phyloP scores from a whole-genome alignment of 2,329 filamentous ascomycete genomes.

The Mycogone perniciosa region DNA sequence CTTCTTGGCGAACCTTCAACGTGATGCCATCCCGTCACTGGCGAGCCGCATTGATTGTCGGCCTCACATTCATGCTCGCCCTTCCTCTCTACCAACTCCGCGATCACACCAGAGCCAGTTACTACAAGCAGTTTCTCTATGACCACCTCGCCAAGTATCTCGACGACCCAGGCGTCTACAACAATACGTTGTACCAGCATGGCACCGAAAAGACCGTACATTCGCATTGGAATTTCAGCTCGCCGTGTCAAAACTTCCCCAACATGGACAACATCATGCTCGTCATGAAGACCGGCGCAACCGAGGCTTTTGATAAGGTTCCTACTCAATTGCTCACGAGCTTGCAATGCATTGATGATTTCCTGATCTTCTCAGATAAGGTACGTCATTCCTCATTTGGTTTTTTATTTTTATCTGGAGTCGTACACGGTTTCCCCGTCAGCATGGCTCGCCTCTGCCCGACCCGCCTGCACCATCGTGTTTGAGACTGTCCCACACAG shows the following conservation, averaged over 20 bases:
- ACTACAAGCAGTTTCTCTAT: conserved; percentile 24
- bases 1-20: conserved; percentile 12
- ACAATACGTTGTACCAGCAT: conserved; percentile 34
- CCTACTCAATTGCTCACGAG: conserved; percentile 51
- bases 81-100: conserved; percentile 27
- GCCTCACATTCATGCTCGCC: conserved; percentile 23
- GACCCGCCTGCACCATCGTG: background rate
- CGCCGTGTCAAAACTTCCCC: conserved; percentile 36
- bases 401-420: background rate
- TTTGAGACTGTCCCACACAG: no score
- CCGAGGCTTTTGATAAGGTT: conserved; percentile 47
- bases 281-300: conserved; percentile 55
- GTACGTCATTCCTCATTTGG: conserved; percentile 14
- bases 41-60: conserved; percentile 22
- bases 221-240: conserved; percentile 30
- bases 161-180: conserved; percentile 24
- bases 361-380: conserved; percentile 52
- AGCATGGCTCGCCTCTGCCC: background rate
- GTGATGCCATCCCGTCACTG: conserved; percentile 20
- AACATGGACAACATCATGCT: conserved; percentile 40
- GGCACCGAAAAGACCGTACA: conserved; percentile 29
- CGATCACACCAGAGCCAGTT: conserved; percentile 19
- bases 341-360: conserved; percentile 47
- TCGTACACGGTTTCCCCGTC: background rate
- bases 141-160: conserved; percentile 26